phyloP scores from a whole-genome alignment of 129 eudicot species.

The Pulicaria dysenterica region DNA sequence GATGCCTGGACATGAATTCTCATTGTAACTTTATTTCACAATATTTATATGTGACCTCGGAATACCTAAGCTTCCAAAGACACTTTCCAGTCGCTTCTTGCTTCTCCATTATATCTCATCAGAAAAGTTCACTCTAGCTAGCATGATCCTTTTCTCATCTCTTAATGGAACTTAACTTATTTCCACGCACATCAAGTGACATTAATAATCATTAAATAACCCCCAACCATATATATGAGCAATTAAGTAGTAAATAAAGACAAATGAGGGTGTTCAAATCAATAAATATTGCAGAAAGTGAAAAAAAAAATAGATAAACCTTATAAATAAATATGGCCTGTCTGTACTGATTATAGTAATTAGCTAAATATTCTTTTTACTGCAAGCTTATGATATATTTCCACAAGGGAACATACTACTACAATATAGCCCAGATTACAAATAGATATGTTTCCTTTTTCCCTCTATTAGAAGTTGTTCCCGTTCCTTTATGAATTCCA shows the following conservation, averaged over 20 bases:
- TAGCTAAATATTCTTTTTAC: neutral
- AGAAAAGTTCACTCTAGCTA: neutral
- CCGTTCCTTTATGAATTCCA: neutral
- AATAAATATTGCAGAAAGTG: neutral
- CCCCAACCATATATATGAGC: neutral
- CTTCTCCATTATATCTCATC: conserved; percentile 6
- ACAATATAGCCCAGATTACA: conserved; percentile 2
- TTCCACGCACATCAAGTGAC: conserved; percentile 3
- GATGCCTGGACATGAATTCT: neutral
- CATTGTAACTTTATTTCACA: neutral
- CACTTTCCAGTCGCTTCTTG: neutral
- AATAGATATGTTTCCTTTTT: conserved; percentile 1
- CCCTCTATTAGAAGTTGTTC: neutral
- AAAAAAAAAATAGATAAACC: conserved; percentile 13
- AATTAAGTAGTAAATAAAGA: neutral
- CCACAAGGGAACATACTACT: conserved; percentile 10
- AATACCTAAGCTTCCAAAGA: conserved; percentile 6
- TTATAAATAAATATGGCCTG: neutral
- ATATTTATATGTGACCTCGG: neutral
- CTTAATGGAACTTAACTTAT: neutral
- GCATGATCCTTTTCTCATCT: conserved; percentile 17
- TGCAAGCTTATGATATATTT: conserved; percentile 10
- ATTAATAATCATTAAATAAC: neutral
- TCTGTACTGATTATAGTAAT: neutral
- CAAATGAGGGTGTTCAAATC: neutral